Evolutionary conservation across 2,329 filamentous ascomycete species (phyloP).

Genomic region (Scedosporium minutisporum): DNA sequence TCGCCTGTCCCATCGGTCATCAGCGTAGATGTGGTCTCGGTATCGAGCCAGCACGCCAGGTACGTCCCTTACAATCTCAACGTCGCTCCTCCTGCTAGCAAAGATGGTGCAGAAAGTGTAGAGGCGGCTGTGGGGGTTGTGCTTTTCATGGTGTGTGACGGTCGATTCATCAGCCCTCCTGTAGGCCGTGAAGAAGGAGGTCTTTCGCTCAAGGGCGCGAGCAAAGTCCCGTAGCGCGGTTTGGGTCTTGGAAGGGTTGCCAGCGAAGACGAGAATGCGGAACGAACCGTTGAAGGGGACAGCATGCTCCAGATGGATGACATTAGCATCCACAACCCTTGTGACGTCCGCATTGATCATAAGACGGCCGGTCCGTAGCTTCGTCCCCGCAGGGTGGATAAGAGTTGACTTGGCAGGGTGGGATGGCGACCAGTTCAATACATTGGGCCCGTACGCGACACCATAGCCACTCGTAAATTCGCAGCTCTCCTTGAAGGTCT

Average conservation of each 20-base stretch:
- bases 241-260: constrained; percentile 48
- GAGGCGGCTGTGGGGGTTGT: constrained; percentile 78
- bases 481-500: constrained; percentile 82
- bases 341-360: constrained; percentile 75
- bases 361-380: constrained; percentile 63
- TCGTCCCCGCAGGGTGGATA: constrained; percentile 56
- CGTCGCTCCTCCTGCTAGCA: constrained; percentile 52
- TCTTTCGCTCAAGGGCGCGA: constrained; percentile 49
- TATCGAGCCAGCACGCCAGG: constrained; percentile 66
- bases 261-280: constrained; percentile 79
- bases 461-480: constrained; percentile 91
- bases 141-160: constrained; percentile 66
- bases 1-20: constrained; percentile 65
- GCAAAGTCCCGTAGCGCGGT: constrained; percentile 63
- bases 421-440: constrained; percentile 69
- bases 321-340: constrained; percentile 78
- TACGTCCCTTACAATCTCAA: constrained; percentile 64
- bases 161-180: constrained; percentile 48
- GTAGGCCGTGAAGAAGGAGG: constrained; percentile 65
- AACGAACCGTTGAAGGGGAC: constrained; percentile 82
- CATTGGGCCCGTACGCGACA: constrained; percentile 73
- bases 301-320: constrained; percentile 83
- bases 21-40: constrained; percentile 74
- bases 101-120: constrained; percentile 73
- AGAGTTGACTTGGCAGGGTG: constrained; percentile 64